Conservation (phyloP, 148 eudicot species). For the Linanthus parryae region DNA sequence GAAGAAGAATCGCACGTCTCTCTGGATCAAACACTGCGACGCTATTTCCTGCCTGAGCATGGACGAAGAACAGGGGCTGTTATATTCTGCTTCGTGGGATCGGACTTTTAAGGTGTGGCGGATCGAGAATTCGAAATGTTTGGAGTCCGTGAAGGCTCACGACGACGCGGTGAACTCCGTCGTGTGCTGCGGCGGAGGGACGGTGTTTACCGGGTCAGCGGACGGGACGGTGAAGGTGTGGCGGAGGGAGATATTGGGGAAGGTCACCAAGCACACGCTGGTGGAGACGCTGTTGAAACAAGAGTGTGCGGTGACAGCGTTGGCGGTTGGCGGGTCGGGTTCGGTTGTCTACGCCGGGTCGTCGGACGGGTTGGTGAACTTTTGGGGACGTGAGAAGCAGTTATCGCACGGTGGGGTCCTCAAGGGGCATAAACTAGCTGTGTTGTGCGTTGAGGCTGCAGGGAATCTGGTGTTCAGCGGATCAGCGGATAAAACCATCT, state of each 20-base stretch:
- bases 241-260: conserved; percentile 31
- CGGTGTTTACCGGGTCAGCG: conserved; percentile 46
- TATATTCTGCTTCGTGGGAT: conserved; percentile 56
- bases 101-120: conserved; percentile 46
- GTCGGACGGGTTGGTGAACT: conserved; percentile 47
- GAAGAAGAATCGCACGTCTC: conserved; percentile 23
- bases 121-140: conserved; percentile 27
- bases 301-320: conserved; percentile 38
- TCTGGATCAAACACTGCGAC: conserved; percentile 47
- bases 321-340: conserved; percentile 21
- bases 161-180: conserved; percentile 50
- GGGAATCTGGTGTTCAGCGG: conserved; percentile 42
- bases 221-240: conserved; percentile 48
- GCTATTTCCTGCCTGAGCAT: conserved; percentile 42
- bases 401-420: conserved; percentile 39
- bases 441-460: conserved; percentile 35
- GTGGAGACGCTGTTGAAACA: conserved; percentile 31
- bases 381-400: conserved; percentile 38
- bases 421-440: conserved; percentile 49
- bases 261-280: conserved; percentile 22
- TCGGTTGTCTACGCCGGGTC: conserved; percentile 43
- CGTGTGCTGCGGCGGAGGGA: conserved; percentile 18
- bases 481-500: conserved; percentile 45
- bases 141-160: conserved; percentile 47
- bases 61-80: conserved; percentile 27